Percentiles rank a stretch among this genome's conserved stretches.
These are phyloP conservation scores for Daldinia eschscholtzii DNA, from an alignment of 2,329 filamentous ascomycete species.

Conservation along the genomic window DNA sequence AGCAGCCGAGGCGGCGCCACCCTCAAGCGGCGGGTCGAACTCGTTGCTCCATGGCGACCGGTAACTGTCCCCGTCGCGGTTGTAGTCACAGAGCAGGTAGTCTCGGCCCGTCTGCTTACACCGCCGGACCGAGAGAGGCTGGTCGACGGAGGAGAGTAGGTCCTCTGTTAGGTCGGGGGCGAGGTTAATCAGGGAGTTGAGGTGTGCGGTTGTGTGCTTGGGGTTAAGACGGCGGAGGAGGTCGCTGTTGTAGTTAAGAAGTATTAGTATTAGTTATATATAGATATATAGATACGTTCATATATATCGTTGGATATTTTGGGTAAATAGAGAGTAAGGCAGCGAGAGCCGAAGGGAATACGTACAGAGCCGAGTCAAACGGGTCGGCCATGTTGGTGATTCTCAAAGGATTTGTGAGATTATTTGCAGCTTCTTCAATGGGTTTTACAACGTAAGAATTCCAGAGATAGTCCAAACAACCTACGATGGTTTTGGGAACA, in stretches of 20 bases:
- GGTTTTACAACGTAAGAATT: conserved; percentile 10
- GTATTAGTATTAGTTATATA: conserved; percentile 18
- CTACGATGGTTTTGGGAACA: conserved; percentile 16
- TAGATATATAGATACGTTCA: conserved; percentile 8
- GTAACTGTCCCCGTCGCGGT: conserved; percentile 98
- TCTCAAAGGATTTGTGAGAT: conserved; percentile 7
- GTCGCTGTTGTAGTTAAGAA: conserved; percentile 71
- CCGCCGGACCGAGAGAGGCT: conserved; percentile 87
- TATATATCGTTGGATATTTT: neutral
- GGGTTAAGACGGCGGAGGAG: conserved; percentile 98
- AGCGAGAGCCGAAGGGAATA: conserved; percentile 32
- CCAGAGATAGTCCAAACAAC: conserved; percentile 24
- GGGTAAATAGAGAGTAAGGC: conserved; percentile 14
- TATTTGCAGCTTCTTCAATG: conserved; percentile 1
- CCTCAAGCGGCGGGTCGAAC: conserved; percentile 86
- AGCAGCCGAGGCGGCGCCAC: conserved; percentile 77
- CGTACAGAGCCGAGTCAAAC: conserved; percentile 83
- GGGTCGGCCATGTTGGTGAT: conserved; percentile 65
- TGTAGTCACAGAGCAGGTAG: conserved; percentile 99
- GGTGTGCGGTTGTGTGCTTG: conserved; percentile 88
- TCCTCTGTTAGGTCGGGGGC: conserved; percentile 96
- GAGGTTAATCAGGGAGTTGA: conserved; percentile 88
- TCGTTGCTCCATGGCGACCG: conserved; percentile 99
- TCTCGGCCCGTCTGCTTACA: conserved; percentile 92
- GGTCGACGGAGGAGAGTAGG: conserved; percentile 96